Conservation (phyloP, 2,329 filamentous ascomycete species). For the Colletotrichum tropicicola region DNA sequence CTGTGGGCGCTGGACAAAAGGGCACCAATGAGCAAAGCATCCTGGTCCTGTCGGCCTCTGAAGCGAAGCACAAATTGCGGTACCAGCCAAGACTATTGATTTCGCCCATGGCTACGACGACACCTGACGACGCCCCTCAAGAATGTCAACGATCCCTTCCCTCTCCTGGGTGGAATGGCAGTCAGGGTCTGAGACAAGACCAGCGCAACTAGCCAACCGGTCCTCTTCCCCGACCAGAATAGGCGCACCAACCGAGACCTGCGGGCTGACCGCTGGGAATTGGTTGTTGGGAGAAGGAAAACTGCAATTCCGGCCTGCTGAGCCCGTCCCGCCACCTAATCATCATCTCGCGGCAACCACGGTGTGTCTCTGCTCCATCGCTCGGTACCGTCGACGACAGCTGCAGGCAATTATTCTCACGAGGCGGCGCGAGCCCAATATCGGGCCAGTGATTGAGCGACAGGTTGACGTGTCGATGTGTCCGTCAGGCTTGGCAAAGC, state of each 20-base stretch:
- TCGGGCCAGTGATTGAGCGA: neutral
- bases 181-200: conserved; percentile 2
- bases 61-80: neutral
- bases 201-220: neutral
- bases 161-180: neutral
- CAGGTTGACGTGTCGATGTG: neutral
- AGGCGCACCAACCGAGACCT: no score
- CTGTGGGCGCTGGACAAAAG: conserved; percentile 2
- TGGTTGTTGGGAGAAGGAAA: neutral
- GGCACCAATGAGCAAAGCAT: conserved; percentile 5
- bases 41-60: neutral
- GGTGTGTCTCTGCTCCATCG: no score
- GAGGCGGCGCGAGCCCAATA: neutral
- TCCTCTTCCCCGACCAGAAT: neutral
- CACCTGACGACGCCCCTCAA: neutral
- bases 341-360: neutral
- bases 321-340: conserved; percentile 4
- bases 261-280: conserved; percentile 4
- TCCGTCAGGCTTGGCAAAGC: neutral
- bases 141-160: neutral
- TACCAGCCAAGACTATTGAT: neutral
- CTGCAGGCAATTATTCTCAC: neutral
- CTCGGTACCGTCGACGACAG: neutral
- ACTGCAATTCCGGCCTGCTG: neutral
- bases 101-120: neutral